Percentiles rank a stretch among this genome's conserved stretches.
These are phyloP conservation scores for Citrus sp. DNA, from an alignment of 345 rosid species.

Conservation along the genomic window DNA sequence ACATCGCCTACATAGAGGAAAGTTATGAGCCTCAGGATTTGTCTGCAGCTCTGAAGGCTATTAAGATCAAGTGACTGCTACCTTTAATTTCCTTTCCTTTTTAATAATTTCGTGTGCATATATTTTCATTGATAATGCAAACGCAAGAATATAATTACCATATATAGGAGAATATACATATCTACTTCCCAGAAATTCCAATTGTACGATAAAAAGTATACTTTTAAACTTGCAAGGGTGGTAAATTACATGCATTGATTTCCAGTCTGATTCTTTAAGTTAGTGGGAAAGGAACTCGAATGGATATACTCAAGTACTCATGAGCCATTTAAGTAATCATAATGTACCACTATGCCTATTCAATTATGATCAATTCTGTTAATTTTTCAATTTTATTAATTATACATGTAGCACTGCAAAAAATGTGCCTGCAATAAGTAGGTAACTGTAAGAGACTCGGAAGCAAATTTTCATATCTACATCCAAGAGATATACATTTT, in stretches of 20 bases:
- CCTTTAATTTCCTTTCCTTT: slow-evolving; percentile 5
- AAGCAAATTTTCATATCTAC: background rate
- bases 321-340: background rate
- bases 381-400: background rate
- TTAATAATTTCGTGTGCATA: slow-evolving; percentile 6
- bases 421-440: background rate
- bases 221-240: background rate
- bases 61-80: slow-evolving; percentile 44
- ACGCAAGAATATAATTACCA: slow-evolving; percentile 8
- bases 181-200: slow-evolving; percentile 7
- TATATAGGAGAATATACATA: slow-evolving; percentile 13
- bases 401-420: background rate
- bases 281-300: background rate
- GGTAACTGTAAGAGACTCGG: background rate
- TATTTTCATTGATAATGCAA: slow-evolving; percentile 3
- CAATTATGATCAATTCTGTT: background rate
- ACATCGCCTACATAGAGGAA: slow-evolving; percentile 36
- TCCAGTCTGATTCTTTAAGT: background rate
- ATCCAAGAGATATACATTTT: background rate
- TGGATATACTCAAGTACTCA: no score
- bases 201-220: background rate
- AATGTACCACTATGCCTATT: background rate
- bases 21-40: slow-evolving; percentile 44
- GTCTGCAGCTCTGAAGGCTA: slow-evolving; percentile 39
- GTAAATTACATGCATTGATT: background rate